Evolutionary conservation across 495 filamentous ascomycete genomes (phyloP), one percentile per base, ranked within the genome.

Genomic region (Podospora pseudoanserina): DNA sequence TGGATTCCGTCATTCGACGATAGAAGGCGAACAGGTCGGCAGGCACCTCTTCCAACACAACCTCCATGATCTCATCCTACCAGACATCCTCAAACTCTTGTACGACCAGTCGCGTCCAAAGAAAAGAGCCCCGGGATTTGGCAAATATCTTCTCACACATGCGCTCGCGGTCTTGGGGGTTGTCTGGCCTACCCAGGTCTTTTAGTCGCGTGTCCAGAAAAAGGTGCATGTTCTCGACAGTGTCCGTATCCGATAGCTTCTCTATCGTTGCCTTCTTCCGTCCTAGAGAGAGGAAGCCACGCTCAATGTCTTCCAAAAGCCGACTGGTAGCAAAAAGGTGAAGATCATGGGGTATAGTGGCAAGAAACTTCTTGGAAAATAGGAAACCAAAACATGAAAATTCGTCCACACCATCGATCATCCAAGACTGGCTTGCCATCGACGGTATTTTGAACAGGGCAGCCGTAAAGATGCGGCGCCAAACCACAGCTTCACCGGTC

Each of bases 51-150:
- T 65, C 23, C 26, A 80, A 61, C 1, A 75, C 72, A 16, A 18
- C 65, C 2, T 76, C 68, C 68, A 79, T 77, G 0, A 62, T 73
- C 28, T 77, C 75, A 6, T 70, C 68, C 0, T 70, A 79, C 65
- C 70, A 78, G 0, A 64, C 66, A 20, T 65, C 62, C 44, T 71
- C 70, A 4, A 80, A 68, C 44, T 77, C 75, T 58, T 76, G 55
- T 1, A 78, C 59, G 2, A 79, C 75, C 5, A 80, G 73, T 4
- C 72, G 69, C 0, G 64, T 55, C 79, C 79, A 80, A 19, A 80
- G 67, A 23, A 79, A 80, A 0, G 71, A 78, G 3, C 79, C 79
- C 0, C 65, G 66, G 0, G 79, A 75, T 15, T 76, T 78, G 0
- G n/a, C 19, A 1, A 80, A 44, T n/a, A 80, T 76, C 30, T 72